Evolutionary conservation across 345 rosid species (phyloP), one percentile per base, ranked within the genome.

Genomic region (Pseudoturritis turrita): DNA sequence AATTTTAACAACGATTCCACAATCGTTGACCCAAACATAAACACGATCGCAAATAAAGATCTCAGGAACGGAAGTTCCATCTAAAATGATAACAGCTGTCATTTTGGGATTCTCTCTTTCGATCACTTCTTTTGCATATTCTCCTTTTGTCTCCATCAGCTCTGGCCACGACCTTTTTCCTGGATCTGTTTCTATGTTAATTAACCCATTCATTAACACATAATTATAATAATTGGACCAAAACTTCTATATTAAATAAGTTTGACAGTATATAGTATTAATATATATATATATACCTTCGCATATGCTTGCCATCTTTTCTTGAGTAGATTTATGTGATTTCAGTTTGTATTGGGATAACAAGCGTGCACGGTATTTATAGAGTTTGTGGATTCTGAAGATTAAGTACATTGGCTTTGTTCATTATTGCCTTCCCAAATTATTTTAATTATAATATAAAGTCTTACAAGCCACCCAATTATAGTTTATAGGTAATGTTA

Each of bases 121-220:
- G 64, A 72, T 63, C 64, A 72, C 70, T 55, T 53, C 70, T 19
- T 72, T 72, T 33, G 76, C 76, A 35, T 63, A 43, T 53, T 72
- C 76, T 72, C 76, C 70, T 54, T 44, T 53, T 44, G 63, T 17
- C 2, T 1, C 76, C 64, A 53, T 1, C 17, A 72, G 12, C 3
- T 72, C 76, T 11, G 76, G 76, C 76, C 76, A 63, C 22, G 76
- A 63, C 1, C 49, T 17, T n/a, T 62, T 72, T 2, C 64, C 76
- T 10, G 70, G 63, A 72, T 72, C 76, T 72, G 14, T 49, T 35
- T 5, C n/a, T n/a, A n/a, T n/a, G n/a, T n/a, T n/a, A n/a, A n/a
- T n/a, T n/a, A n/a, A n/a, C n/a, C n/a, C n/a, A n/a, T n/a, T n/a
- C n/a, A 35, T 49, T 14, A 47, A 33, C 13, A 10, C 14, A 11